These are phyloP conservation scores for Gastrodia elata DNA, from an alignment of 106 monocot species.

Conservation along the genomic window DNA sequence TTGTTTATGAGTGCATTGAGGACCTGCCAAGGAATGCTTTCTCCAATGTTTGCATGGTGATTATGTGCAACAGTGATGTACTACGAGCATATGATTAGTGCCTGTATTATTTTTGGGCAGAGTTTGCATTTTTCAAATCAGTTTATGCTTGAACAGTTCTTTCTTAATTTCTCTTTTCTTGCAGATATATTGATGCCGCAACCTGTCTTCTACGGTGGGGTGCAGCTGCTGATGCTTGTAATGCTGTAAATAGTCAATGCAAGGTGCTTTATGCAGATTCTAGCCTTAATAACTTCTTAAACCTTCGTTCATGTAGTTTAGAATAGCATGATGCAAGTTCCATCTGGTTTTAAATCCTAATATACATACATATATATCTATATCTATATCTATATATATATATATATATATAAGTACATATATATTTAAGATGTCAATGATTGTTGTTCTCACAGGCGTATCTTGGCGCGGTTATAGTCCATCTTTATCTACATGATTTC, in stretches of 20 bases:
- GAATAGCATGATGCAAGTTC: not conserved
- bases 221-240: slow-evolving; percentile 79
- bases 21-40: not conserved
- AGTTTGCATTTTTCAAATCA: not conserved
- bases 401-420: no score
- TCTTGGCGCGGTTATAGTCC: slow-evolving; percentile 86
- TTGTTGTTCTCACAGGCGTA: slow-evolving; percentile 64
- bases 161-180: not conserved
- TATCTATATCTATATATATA: no score
- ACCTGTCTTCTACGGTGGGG: slow-evolving; percentile 65
- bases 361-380: no score
- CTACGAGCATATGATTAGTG: not conserved
- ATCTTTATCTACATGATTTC: slow-evolving; percentile 95
- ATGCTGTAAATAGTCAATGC: slow-evolving; percentile 96
- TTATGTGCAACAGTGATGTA: not conserved
- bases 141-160: not conserved
- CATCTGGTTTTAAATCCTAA: no score
- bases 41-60: not conserved
- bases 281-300: not conserved
- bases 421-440: not conserved
- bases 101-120: not conserved
- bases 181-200: slow-evolving; percentile 84
- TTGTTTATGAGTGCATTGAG: not conserved
- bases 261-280: slow-evolving; percentile 37
- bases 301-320: not conserved